A percentile compares a stretch with the other conserved stretches of the same genome.
These are phyloP conservation scores for Fusarium sp. DNA, from an alignment of 2,329 filamentous ascomycete genomes.

Conservation along the genomic window DNA sequence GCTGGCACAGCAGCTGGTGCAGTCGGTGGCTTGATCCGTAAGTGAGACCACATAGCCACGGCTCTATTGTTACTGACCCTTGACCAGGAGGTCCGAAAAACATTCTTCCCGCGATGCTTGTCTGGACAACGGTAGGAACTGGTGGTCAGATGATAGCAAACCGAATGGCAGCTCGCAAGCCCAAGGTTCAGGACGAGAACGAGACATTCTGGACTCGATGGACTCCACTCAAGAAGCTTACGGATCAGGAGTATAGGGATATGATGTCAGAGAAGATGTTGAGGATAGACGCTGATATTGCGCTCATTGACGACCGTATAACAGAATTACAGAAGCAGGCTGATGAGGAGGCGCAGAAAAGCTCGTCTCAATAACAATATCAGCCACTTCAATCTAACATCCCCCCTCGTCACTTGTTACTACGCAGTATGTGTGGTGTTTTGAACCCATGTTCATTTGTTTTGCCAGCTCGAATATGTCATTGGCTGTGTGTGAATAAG, in stretches of 20 bases:
- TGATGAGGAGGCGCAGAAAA: conserved; percentile 16
- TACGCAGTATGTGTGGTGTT: background rate
- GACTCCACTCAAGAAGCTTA: conserved; percentile 76
- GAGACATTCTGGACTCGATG: conserved; percentile 68
- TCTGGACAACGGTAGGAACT: conserved; percentile 59
- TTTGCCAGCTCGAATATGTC: background rate
- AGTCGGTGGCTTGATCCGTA: conserved; percentile 66
- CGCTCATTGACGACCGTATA: conserved; percentile 81
- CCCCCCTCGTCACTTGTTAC: background rate
- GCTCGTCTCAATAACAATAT: conserved; percentile 12
- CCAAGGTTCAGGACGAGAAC: conserved; percentile 53
- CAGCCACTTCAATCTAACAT: background rate
- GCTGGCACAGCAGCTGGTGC: conserved; percentile 77
- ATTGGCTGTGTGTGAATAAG: background rate
- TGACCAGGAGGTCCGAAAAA: conserved; percentile 62
- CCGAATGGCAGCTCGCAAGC: conserved; percentile 37
- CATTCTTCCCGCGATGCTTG: conserved; percentile 61
- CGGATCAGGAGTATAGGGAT: conserved; percentile 77
- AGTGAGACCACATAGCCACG: conserved; percentile 41
- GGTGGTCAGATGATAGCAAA: conserved; percentile 55
- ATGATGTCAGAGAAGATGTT: conserved; percentile 79
- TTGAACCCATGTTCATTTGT: background rate
- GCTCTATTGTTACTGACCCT: conserved; percentile 27
- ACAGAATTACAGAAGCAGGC: conserved; percentile 48
- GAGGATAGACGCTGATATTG: conserved; percentile 79